Conservation (phyloP, 2,329 filamentous ascomycete genomes). For the Corinectria fuckeliana region DNA sequence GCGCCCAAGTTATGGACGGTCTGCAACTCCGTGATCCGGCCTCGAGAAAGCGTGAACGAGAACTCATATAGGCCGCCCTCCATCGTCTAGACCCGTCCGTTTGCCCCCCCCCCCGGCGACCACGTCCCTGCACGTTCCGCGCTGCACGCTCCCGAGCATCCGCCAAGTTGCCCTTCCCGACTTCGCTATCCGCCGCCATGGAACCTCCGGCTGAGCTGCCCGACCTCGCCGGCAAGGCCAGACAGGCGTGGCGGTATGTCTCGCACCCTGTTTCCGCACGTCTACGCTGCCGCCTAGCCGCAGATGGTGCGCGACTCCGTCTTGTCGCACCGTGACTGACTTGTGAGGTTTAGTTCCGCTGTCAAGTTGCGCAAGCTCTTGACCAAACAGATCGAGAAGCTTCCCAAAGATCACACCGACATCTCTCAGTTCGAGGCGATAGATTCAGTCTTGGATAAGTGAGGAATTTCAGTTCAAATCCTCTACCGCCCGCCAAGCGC, state of each 20-base stretch:
- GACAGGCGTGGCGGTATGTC: constrained; percentile 50
- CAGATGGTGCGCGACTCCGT: constrained; percentile 7
- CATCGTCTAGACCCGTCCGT: constrained; percentile 24
- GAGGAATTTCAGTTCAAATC: constrained; percentile 30
- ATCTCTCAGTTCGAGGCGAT: constrained; percentile 52
- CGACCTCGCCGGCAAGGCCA: constrained; percentile 40
- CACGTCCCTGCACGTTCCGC: constrained; percentile 13
- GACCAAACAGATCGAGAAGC: constrained; percentile 51
- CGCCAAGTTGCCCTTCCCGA: constrained; percentile 19
- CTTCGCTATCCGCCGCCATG: constrained; percentile 30
- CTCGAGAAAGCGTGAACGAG: constrained; percentile 45
- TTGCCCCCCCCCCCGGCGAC: constrained; percentile 8
- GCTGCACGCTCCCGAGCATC: constrained; percentile 7
- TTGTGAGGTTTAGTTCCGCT: constrained; percentile 45
- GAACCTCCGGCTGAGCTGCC: constrained; percentile 30
- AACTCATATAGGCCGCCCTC: constrained; percentile 36
- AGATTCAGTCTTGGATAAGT: constrained; percentile 53
- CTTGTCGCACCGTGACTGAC: constrained; percentile 33
- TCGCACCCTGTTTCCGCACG: constrained; percentile 7
- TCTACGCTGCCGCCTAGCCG: not conserved
- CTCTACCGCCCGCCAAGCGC: not conserved
- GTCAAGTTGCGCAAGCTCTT: constrained; percentile 52
- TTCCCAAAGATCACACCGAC: constrained; percentile 48
- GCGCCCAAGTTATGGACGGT: constrained; percentile 45
- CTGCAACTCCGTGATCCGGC: constrained; percentile 38